phyloP scores from a whole-genome alignment of 2,329 filamentous ascomycete species.

The Fusarium sp. region DNA sequence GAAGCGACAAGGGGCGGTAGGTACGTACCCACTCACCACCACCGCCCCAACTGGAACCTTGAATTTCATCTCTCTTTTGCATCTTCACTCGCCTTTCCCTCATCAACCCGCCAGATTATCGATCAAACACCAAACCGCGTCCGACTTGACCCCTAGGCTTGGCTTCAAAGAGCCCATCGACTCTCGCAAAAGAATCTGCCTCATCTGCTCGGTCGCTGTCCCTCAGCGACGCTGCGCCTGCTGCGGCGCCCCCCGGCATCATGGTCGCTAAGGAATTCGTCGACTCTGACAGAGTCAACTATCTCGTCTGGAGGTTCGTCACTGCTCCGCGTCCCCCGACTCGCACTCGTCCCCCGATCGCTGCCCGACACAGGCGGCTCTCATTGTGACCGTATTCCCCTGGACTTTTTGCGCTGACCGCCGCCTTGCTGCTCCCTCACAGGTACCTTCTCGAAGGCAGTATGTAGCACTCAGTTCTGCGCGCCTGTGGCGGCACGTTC shows the following conservation, averaged over 20 bases:
- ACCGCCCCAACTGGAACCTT: conserved; percentile 43
- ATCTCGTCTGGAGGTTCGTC: conserved; percentile 74
- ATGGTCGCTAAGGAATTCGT: conserved; percentile 67
- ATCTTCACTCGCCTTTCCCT: conserved; percentile 46
- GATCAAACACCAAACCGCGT: conserved; percentile 23
- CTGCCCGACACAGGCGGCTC: conserved; percentile 7
- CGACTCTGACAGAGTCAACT: conserved; percentile 73
- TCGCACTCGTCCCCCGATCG: conserved; percentile 30
- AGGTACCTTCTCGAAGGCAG: conserved; percentile 69
- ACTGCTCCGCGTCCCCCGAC: conserved; percentile 42
- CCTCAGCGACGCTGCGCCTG: conserved; percentile 46
- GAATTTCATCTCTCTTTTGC: conserved; percentile 49
- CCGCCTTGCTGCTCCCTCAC: conserved; percentile 34
- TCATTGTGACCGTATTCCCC: conserved; percentile 17
- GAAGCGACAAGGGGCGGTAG: conserved; percentile 24
- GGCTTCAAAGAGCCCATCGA: conserved; percentile 32
- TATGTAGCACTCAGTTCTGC: conserved; percentile 54
- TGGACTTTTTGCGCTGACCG: conserved; percentile 37
- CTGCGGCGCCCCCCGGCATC: conserved; percentile 46
- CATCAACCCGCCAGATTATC: conserved; percentile 30
- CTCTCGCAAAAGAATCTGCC: conserved; percentile 13
- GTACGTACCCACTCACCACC: conserved; percentile 45
- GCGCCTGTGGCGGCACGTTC: conserved; percentile 32
- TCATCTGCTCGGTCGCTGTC: conserved; percentile 27
- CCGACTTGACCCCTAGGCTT: conserved; percentile 26